Evolutionary conservation across 352 stramenopile genomes (phyloP).

Genomic region (Pythium monospermum): DNA sequence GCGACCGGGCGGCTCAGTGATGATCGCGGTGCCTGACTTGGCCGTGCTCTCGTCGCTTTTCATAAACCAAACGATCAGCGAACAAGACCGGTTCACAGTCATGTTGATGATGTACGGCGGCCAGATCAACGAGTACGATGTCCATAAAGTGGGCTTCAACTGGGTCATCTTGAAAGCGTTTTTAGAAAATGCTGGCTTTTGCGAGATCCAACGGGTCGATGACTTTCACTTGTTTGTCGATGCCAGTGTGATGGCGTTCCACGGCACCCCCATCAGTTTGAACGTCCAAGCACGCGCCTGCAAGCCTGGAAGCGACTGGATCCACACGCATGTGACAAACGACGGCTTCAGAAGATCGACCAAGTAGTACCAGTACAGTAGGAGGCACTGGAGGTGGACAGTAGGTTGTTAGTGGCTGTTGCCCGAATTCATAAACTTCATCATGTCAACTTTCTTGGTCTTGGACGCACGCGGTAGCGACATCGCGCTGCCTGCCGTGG

Average conservation of each 20-base stretch:
- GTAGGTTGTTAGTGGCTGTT: neutral
- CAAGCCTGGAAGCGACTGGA: slow-evolving; percentile 11
- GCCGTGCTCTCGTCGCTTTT: slow-evolving; percentile 54
- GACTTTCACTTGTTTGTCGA: slow-evolving; percentile 58
- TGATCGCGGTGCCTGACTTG: slow-evolving; percentile 67
- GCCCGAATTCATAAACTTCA: slow-evolving; percentile 64
- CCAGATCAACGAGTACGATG: slow-evolving; percentile 59
- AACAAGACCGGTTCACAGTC: slow-evolving; percentile 52
- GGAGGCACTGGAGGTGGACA: neutral
- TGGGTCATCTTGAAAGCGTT: slow-evolving; percentile 40
- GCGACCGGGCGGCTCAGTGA: slow-evolving; percentile 41
- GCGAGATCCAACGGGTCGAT: slow-evolving; percentile 37
- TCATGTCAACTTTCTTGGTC: slow-evolving; percentile 73
- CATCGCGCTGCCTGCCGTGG: slow-evolving; percentile 4
- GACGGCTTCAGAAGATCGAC: neutral
- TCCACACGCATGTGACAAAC: slow-evolving; percentile 4
- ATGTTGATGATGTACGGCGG: slow-evolving; percentile 75
- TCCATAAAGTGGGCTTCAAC: slow-evolving; percentile 79
- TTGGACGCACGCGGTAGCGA: slow-evolving; percentile 22
- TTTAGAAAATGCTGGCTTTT: slow-evolving; percentile 48
- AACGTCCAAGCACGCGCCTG: slow-evolving; percentile 49
- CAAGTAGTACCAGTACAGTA: neutral
- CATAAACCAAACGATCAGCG: slow-evolving; percentile 39
- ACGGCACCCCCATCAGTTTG: slow-evolving; percentile 51
- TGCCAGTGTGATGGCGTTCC: slow-evolving; percentile 36